Base-by-base conservation (phyloP, 164 flowering plant genomes). In the Akebia trifoliata region DNA sequence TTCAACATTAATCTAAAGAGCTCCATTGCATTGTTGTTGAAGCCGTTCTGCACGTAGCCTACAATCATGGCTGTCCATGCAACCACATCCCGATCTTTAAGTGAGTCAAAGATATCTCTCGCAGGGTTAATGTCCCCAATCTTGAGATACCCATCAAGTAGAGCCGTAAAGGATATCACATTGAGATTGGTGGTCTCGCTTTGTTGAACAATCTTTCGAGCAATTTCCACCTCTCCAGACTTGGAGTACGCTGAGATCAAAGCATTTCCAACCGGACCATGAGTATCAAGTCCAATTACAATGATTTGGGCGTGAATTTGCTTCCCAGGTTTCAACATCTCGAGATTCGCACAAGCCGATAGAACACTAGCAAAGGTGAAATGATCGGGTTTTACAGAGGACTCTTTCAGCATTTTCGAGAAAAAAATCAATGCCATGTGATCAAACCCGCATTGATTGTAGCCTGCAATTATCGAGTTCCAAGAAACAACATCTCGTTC, bases 51-150 rank as follows among this genome's bases (percentile, higher is more conserved):
- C 42, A 70, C 76, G 51, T 86, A 86, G 5, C 96, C 98, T 1
- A 86, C 95, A 52, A 88, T 79, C 95, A 91, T 88, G 14, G 96
- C 98, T 22, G 96, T 91, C 95, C 98, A 91, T n/a, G 84, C 77
- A 45, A 88, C 85, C 46, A 88, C 95, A 74, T 91, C 98, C 29
- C 69, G 71, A 25, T 76, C 76, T 43, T 43, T 61, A 66, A 84
- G 67, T 4, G 78, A 76, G 59, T 86, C 78, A 64, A 91, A 91
- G 22, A 86, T 74, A 56, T 68, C 35, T 67, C 86, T 77, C 1
- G 98, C 96, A 11, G 84, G 81, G 39, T 58, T 58, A n/a, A 91
- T 47, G 46, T 91, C 81, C 32, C 98, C 90, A 54, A 79, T 76
- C 71, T 86, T 88, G 32, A 79, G 42, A 56, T 88, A 86, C n/a